These are phyloP conservation scores for Phytophthora uliginosa DNA, from an alignment of 352 stramenopile species.

Conservation along the genomic window DNA sequence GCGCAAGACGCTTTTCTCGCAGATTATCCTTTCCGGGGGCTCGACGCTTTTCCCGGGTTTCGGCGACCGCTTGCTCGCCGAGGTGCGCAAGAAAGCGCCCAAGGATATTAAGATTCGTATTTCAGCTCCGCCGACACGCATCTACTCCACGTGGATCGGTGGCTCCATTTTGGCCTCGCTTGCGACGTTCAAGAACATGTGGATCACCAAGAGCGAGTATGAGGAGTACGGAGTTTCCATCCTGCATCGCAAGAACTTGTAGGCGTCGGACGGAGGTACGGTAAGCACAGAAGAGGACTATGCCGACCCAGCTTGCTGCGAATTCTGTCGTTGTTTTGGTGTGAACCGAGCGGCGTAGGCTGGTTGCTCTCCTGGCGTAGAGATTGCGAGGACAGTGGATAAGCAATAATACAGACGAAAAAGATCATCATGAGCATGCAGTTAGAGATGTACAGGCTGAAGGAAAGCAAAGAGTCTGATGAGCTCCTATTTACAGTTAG, in stretches of 20 bases:
- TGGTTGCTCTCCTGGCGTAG: conserved; percentile 24
- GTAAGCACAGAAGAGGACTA: conserved; percentile 13
- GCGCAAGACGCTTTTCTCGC: conserved; percentile 93
- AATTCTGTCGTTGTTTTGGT: conserved; percentile 44
- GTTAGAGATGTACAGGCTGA: not conserved
- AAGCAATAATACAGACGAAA: conserved; percentile 24
- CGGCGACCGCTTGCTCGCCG: conserved; percentile 95
- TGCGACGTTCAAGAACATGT: conserved; percentile 99
- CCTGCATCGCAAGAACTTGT: conserved; percentile 97
- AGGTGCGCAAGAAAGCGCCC: conserved; percentile 93
- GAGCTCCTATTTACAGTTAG: conserved; percentile 16
- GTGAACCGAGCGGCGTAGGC: conserved; percentile 20
- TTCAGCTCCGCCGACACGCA: conserved; percentile 95
- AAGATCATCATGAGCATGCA: not conserved
- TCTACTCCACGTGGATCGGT: conserved; percentile 98
- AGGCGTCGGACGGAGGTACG: conserved; percentile 23
- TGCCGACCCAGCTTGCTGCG: conserved; percentile 14
- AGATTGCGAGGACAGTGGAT: conserved; percentile 13
- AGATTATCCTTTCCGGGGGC: conserved; percentile 95
- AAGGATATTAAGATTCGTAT: conserved; percentile 97
- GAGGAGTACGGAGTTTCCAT: conserved; percentile 98
- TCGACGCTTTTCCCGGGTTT: conserved; percentile 97
- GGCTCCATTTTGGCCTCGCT: conserved; percentile 98
- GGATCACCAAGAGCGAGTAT: conserved; percentile 99
- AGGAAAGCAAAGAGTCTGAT: not conserved